Conservation (phyloP, 2,329 filamentous ascomycete species). For the Fusarium tupiense region DNA sequence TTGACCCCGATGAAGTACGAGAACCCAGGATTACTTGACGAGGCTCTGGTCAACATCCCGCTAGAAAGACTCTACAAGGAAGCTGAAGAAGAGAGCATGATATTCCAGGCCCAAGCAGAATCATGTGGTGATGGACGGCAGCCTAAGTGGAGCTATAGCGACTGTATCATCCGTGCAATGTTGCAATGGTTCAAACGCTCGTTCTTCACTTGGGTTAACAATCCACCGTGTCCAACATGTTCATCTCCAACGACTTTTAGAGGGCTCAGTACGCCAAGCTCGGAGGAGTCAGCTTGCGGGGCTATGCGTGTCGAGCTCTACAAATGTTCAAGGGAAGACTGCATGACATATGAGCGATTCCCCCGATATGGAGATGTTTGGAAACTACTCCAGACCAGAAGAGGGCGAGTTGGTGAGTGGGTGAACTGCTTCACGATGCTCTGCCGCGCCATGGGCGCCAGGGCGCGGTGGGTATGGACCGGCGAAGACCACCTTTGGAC, state of each 20-base stretch:
- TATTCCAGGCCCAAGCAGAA: neutral
- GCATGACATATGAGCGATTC: neutral
- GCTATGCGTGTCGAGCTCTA: neutral
- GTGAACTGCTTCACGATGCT: neutral
- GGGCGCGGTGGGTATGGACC: neutral
- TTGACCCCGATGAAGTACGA: neutral
- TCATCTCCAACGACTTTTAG: fast-evolving
- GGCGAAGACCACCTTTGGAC: neutral
- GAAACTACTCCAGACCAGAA: neutral
- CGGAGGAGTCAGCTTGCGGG: neutral
- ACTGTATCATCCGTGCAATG: neutral
- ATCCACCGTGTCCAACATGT: neutral
- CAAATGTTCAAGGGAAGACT: fast-evolving
- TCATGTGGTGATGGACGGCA: neutral
- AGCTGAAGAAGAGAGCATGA: neutral
- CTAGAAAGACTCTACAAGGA: neutral
- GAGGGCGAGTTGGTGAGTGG: neutral
- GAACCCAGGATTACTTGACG: neutral
- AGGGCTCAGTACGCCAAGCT: neutral
- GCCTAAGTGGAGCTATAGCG: neutral
- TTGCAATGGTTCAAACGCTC: neutral
- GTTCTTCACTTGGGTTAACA: neutral
- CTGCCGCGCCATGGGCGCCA: neutral
- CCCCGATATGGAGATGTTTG: neutral
- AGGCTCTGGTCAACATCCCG: neutral